These are phyloP conservation scores for Fusarium foetens DNA, from an alignment of 2,329 filamentous ascomycete genomes.

Conservation along the genomic window DNA sequence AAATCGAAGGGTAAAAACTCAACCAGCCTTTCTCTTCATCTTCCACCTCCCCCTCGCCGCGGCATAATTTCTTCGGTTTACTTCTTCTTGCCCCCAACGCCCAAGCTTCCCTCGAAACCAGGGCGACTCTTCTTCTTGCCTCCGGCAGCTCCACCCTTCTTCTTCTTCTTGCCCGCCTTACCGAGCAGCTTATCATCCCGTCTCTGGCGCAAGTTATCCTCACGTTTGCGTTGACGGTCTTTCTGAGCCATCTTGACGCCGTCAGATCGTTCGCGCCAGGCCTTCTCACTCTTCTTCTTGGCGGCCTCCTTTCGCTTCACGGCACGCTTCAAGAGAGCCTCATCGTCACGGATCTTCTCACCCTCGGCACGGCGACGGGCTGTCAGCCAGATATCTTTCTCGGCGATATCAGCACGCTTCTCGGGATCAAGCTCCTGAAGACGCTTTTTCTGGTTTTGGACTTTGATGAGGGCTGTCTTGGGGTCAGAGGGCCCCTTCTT, in stretches of 20 bases:
- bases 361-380: conserved; percentile 90
- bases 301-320: conserved; percentile 90
- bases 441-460: conserved; percentile 86
- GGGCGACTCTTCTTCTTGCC: conserved; percentile 63
- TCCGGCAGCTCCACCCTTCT: conserved; percentile 43
- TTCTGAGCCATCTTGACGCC: conserved; percentile 80
- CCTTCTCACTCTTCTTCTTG: conserved; percentile 91
- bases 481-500: conserved; percentile 86
- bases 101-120: conserved; percentile 77
- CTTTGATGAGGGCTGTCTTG: conserved; percentile 84
- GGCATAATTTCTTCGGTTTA: conserved; percentile 38
- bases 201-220: conserved; percentile 79
- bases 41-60: conserved; percentile 3
- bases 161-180: conserved; percentile 69
- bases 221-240: conserved; percentile 82
- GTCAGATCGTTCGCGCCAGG: conserved; percentile 80
- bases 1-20: conserved; percentile 26
- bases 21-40: conserved; percentile 23
- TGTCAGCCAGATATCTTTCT: conserved; percentile 94
- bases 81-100: conserved; percentile 63
- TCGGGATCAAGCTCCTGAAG: conserved; percentile 78
- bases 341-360: conserved; percentile 88
- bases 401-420: conserved; percentile 86
- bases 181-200: conserved; percentile 76
- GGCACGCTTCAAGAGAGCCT: conserved; percentile 88